A percentile compares a stretch with the other conserved stretches of the same genome.
phyloP scores from a whole-genome alignment of 768 basidiomycete genomes.

The Podaxis sp. region DNA sequence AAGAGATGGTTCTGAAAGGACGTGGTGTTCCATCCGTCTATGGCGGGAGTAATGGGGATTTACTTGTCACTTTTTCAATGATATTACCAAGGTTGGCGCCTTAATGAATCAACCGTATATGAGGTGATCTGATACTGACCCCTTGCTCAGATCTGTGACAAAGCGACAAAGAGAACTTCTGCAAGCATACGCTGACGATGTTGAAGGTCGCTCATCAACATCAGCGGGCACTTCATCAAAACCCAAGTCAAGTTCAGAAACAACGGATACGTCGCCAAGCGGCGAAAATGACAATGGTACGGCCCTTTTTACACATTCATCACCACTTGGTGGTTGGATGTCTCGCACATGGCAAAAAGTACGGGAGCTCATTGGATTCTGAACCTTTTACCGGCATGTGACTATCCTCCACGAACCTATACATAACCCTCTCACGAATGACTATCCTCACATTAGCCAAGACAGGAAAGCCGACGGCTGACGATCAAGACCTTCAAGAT shows the following conservation, averaged over 20 bases:
- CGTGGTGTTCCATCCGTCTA: constrained; percentile 73
- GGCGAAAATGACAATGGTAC: constrained; percentile 65
- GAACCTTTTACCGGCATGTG: constrained; percentile 57
- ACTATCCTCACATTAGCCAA: constrained; percentile 25
- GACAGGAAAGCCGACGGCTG: constrained; percentile 22
- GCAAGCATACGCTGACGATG: constrained; percentile 88
- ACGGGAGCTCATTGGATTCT: constrained; percentile 68
- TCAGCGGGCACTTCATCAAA: neutral
- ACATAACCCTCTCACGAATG: constrained; percentile 13
- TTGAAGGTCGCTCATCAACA: constrained; percentile 56
- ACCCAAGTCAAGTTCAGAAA: constrained; percentile 11
- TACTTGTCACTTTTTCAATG: constrained; percentile 86
- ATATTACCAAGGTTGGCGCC: constrained; percentile 81
- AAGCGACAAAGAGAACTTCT: constrained; percentile 83
- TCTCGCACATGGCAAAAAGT: constrained; percentile 67
- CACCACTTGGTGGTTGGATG: constrained; percentile 64
- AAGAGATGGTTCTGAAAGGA: constrained; percentile 92
- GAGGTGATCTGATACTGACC: constrained; percentile 9
- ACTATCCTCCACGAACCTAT: neutral
- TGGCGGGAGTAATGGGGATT: constrained; percentile 67
- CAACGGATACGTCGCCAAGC: constrained; percentile 21
- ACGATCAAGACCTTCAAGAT: constrained; percentile 28
- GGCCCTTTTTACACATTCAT: constrained; percentile 60
- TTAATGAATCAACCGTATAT: neutral
- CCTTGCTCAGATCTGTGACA: constrained; percentile 65